Conservation (phyloP, 257 asterid genomes). For the Ophiorrhiza pumila region DNA sequence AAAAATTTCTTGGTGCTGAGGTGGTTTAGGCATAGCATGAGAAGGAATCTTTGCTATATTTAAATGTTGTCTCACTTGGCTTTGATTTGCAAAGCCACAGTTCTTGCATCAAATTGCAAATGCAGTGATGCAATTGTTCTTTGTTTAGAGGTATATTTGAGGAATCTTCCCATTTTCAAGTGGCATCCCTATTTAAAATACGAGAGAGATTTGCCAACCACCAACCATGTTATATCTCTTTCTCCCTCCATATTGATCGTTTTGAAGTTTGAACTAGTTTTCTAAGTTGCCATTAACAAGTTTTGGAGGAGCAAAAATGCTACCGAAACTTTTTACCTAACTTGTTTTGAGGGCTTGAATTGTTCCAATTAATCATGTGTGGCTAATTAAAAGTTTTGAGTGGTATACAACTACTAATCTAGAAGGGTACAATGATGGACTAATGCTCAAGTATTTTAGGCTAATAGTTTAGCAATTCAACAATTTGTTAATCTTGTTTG, state of each 20-base stretch:
- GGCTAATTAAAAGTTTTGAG: too few relatives aligned
- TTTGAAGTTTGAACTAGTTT: background rate
- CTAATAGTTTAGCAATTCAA: too few relatives aligned
- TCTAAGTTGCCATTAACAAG: background rate
- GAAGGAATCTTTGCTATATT: constrained; percentile 5
- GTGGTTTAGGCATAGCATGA: background rate
- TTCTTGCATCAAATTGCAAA: background rate
- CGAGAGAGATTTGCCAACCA: background rate
- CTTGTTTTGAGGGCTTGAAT: background rate
- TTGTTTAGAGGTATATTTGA: background rate
- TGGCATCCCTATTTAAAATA: background rate
- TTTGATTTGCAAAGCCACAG: background rate
- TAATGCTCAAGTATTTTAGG: too few relatives aligned
- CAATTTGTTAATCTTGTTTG: too few relatives aligned
- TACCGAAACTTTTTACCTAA: background rate
- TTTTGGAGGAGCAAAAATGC: background rate
- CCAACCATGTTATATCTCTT: background rate
- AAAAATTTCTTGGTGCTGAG: constrained; percentile 1
- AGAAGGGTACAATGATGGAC: too few relatives aligned
- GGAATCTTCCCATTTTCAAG: background rate
- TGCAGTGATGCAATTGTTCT: background rate
- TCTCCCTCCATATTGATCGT: background rate
- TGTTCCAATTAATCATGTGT: background rate
- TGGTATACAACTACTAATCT: too few relatives aligned
- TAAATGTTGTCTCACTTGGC: background rate